These are phyloP conservation scores for Paramecium tetraurelia DNA, from an alignment of 73 alveolate species.

Conservation along the genomic window DNA sequence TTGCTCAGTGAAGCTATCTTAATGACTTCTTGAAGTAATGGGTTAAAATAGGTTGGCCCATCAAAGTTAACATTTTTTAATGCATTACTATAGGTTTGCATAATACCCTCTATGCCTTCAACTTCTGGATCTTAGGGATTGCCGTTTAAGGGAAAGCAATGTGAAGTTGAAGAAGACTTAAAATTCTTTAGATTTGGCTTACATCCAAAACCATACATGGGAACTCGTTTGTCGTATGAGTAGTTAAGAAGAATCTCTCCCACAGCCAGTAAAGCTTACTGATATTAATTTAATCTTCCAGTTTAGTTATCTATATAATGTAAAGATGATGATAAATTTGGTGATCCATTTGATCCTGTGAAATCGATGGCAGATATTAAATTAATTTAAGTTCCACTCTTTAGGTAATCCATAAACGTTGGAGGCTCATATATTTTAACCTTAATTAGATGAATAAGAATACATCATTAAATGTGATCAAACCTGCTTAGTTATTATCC, in stretches of 20 bases:
- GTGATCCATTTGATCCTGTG: conserved; percentile 81
- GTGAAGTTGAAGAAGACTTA: conserved; percentile 54
- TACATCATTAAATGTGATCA: background rate
- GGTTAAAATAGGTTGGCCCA: conserved; percentile 89
- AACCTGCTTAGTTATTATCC: background rate
- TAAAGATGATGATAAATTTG: conserved; percentile 55
- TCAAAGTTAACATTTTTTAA: conserved; percentile 63
- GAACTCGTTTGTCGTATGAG: conserved; percentile 78
- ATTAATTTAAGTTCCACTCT: conserved; percentile 80
- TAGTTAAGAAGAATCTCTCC: conserved; percentile 78
- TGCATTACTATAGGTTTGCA: conserved; percentile 69
- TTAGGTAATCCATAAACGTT: conserved; percentile 74
- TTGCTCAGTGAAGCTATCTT: conserved; percentile 63
- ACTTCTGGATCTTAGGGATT: conserved; percentile 64
- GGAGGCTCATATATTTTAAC: conserved; percentile 50
- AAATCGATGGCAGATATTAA: conserved; percentile 81
- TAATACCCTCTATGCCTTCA: conserved; percentile 71
- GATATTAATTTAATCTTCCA: conserved; percentile 68
- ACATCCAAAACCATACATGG: conserved; percentile 86
- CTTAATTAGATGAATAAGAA: conserved; percentile 10
- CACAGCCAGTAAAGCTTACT: conserved; percentile 74
- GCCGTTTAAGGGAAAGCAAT: conserved; percentile 78
- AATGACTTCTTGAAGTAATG: conserved; percentile 57
- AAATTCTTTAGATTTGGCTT: conserved; percentile 60
- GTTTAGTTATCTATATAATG: conserved; percentile 69